Evolutionary conservation across 2,329 filamentous ascomycete species (phyloP), one percentile per base, ranked within the genome.

Genomic region (Rutstroemia sp.): DNA sequence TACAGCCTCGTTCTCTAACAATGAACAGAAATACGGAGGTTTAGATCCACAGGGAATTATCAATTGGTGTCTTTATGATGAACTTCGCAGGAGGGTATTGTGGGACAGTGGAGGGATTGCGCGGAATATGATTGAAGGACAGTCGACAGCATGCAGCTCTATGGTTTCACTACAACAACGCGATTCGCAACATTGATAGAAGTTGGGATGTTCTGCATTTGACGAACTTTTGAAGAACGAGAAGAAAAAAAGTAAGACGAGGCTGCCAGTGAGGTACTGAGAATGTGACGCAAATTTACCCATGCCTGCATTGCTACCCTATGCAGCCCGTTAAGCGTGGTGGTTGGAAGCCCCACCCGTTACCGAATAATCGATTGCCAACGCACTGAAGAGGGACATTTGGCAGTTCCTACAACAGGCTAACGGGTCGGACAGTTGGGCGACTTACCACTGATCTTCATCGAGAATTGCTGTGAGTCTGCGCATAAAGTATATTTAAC

Each of bases 301-400:
- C 45, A 54, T 49, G 34, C 23, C 8, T 44, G 47, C 39, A 55
- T 55, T 55, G 53, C 53, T 55, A 48, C 53, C 53, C 47, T 55
- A 55, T 50, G 39, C 46, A 51, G 49, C 42, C 42, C 34, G 19
- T 51, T 42, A n/a, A n/a, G n/a, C n/a, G n/a, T n/a, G 25, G 46
- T 45, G 19, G 53, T 38, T 47, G 50, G 25, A 48, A 48, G 53
- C 53, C 53, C 46, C 46, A 51, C 53, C 42, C 4, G 25, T 55
- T 55, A 45, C 53, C 39, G 38, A 51, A 45, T 38, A 51, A 55
- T 25, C 37, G 18, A 23, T n/a, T 55, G 53, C 25, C 53, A 55
- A 51, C 53, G 53, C 53, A 55, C 47, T 38, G 38, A 50, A 38
- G 18, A 49, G 52, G 30, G 25, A 23, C 18, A 7, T 37, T 34